Base-by-base conservation (phyloP, 2,329 filamentous ascomycete species). In the Penicillium occitanis region DNA sequence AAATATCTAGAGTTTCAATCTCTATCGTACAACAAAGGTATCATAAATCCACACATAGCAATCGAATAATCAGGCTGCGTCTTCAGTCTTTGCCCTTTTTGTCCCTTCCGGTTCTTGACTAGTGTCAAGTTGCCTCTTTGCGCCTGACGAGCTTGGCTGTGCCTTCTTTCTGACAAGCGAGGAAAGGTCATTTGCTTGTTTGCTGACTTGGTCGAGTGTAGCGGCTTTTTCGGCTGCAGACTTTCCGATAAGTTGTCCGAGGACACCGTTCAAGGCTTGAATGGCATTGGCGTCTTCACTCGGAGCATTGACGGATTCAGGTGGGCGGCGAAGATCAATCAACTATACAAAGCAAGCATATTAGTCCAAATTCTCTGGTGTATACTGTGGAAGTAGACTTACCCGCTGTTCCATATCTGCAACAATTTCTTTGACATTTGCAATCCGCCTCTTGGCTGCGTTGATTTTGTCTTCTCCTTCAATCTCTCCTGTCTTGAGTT, bases 381-480 rank as follows among this genome's bases (percentile, higher is more conserved):
- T 1, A 17, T 4, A 30, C 22, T 1, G 14, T n/a, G 13, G 22
- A 37, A 17, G 25, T 60, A 61, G 13, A 73, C 79, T 76, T 75
- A 85, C 83, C 68, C 86, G 78, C 71, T 85, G 83, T 71, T 87
- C 80, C 82, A 90, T 88, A 61, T 89, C 87, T 25, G 80, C 79
- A 3, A 88, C 76, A 74, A 89, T 87, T 51, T 87, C 84, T 70
- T 85, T 85, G 25, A 88, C 86, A 65, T 89, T 87, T 5, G 80
- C 79, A 68, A 89, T 84, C 63, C 78, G 78, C 37, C 78, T 78
- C 69, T 80, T 83, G 30, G 75, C 70, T 40, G 83, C 76, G 61
- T 73, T 71, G 13, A 70, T 70, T 60, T 75, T 76, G 62, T 77
- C 76, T 67, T 80, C 81, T 65, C 83, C 76, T 35, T 80, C 77